Evolutionary conservation across 345 rosid genomes (phyloP), one percentile per base, ranked within the genome.

Genomic region (Arabidopsis arenosa): DNA sequence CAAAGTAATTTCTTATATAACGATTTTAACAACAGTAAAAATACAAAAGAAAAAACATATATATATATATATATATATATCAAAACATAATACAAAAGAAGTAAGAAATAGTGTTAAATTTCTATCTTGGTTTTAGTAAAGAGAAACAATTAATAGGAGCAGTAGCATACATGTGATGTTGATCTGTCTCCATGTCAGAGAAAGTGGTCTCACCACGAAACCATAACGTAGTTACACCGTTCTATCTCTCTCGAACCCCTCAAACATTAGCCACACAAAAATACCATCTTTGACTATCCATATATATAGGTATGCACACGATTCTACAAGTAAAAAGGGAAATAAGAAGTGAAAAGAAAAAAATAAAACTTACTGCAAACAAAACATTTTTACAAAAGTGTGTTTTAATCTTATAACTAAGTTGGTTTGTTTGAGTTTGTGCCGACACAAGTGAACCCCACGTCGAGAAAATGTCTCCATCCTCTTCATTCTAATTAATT

Each of bases 121-220:
- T 32, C 39, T n/a, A 9, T 12, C 65, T 66, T 56, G 36, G 41
- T 57, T 47, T 37, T 26, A 33, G 9, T 41, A 21, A 17, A 51
- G 68, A 52, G 28, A 32, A 61, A 53, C 70, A 68, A 68, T 68
- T 12, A 75, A 75, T 53, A 35, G 41, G 32, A 62, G 33, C 70
- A 75, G 49, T 10, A 51, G 74, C 15, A 68, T 52, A 62, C 80
- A 76, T 62, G 75, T 76, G 80, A 76, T 12, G 32, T 52, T 68
- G 48, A 69, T 69, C 80, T 62, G 74, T 68, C 70, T 68, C 36
- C 49, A 54, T 76, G 80, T 76, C 80, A 76, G 75, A 69, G 57
- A 53, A 75, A 76, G 80, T 76, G 75, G 80, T 76, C 80, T 69
- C 80, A 68, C 75, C 56, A 68, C 41, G 18, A 68, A 68, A 62